phyloP scores from a whole-genome alignment of 768 basidiomycete genomes.

The Naganishia onofrii region DNA sequence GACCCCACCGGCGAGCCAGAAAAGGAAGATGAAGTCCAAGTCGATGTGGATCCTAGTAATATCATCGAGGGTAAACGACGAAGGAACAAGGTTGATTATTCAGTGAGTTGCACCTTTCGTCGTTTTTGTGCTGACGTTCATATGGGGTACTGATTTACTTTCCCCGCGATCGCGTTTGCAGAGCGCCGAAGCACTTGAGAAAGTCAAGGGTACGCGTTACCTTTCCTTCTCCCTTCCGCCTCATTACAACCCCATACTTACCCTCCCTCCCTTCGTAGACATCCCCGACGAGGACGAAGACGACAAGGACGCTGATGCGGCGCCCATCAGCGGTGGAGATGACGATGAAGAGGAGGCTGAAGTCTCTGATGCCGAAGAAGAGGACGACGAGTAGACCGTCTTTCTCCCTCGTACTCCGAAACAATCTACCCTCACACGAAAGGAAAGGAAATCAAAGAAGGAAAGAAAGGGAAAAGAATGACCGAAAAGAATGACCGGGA shows the following conservation, averaged over 20 bases:
- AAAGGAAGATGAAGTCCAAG: constrained; percentile 24
- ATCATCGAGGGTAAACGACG: constrained; percentile 24
- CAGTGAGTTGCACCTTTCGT: background rate
- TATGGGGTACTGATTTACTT: too few species aligned
- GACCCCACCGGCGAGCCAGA: background rate
- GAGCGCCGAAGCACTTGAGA: constrained; percentile 14
- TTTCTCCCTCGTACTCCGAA: background rate
- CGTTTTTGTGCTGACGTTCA: background rate
- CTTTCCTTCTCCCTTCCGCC: background rate
- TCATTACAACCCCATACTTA: background rate
- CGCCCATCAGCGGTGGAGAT: constrained; percentile 11
- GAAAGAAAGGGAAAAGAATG: background rate
- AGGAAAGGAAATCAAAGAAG: background rate
- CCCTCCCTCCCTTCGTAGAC: background rate
- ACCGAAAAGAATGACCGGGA: background rate
- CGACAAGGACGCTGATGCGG: constrained; percentile 22
- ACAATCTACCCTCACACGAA: background rate
- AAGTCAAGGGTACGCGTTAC: constrained; percentile 6
- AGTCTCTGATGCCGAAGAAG: background rate
- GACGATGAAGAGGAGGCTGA: constrained; percentile 18
- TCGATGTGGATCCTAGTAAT: constrained; percentile 19
- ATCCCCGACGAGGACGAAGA: constrained; percentile 23
- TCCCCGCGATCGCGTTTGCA: background rate
- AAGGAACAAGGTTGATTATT: constrained; percentile 21
- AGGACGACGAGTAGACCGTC: constrained; percentile 14